Percentiles rank a stretch among this genome's conserved stretches.
phyloP scores from a whole-genome alignment of 1,139 yeast species.

The Nematodospora anomalae region DNA sequence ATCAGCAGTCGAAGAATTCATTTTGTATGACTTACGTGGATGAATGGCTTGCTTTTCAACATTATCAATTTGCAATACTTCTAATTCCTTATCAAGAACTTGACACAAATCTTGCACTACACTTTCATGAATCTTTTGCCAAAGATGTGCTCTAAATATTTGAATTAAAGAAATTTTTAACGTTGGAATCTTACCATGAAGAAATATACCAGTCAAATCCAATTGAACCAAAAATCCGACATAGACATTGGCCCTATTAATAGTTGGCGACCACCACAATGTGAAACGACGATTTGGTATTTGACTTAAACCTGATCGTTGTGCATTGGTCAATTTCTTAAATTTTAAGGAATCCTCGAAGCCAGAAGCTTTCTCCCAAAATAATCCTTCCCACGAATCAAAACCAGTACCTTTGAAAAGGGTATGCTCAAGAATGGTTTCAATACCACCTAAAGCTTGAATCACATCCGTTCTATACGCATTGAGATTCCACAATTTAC shows the following conservation, averaged over 20 bases:
- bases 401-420: slow-evolving; percentile 96
- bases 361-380: slow-evolving; percentile 98
- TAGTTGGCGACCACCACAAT: slow-evolving; percentile 99
- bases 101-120: slow-evolving; percentile 92
- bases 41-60: slow-evolving; percentile 93
- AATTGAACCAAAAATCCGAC: slow-evolving; percentile 96
- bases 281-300: slow-evolving; percentile 97
- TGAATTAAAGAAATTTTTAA: slow-evolving; percentile 93
- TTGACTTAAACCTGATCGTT: slow-evolving; percentile 94
- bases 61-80: slow-evolving; percentile 75
- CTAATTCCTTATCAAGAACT: slow-evolving; percentile 85
- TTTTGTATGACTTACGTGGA: slow-evolving; percentile 94
- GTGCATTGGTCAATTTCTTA: slow-evolving; percentile 95
- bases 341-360: slow-evolving; percentile 95
- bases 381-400: slow-evolving; percentile 97
- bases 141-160: slow-evolving; percentile 94
- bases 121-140: slow-evolving; percentile 99
- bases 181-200: slow-evolving; percentile 98
- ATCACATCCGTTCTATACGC: slow-evolving; percentile 95
- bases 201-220: slow-evolving; percentile 92
- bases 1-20: slow-evolving; percentile 96
- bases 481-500: slow-evolving; percentile 90
- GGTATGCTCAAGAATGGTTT: slow-evolving; percentile 93
- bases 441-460: slow-evolving; percentile 96
- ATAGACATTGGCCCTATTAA: slow-evolving; percentile 95